phyloP scores from a whole-genome alignment of 2,329 filamentous ascomycete genomes.

The Plectosphaerella cucumerina region DNA sequence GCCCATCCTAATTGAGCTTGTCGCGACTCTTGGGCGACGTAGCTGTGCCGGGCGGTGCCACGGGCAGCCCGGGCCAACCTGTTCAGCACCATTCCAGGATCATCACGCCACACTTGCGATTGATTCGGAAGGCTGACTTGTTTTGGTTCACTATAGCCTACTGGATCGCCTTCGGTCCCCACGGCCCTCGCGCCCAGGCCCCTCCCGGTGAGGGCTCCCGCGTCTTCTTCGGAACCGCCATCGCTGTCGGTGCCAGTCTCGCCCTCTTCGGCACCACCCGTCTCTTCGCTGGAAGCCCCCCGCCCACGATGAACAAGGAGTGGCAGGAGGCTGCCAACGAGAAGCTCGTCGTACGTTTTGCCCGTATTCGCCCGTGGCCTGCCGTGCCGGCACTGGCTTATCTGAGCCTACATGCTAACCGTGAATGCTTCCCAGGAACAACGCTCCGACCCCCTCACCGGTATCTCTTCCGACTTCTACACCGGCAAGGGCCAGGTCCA shows the following conservation, averaged over 20 bases:
- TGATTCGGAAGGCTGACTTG: slow-evolving; percentile 27
- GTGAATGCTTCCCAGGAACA: slow-evolving; percentile 54
- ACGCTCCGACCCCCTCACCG: slow-evolving; percentile 82
- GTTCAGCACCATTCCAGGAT: slow-evolving; percentile 7
- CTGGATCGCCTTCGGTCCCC: slow-evolving; percentile 97
- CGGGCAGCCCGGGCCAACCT: no score
- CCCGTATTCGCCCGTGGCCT: no score
- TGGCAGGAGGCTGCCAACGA: slow-evolving; percentile 96
- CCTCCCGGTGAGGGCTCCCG: slow-evolving; percentile 83
- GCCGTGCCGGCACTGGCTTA: background rate
- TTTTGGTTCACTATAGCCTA: slow-evolving; percentile 65
- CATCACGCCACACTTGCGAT: slow-evolving; percentile 12
- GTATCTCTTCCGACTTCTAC: slow-evolving; percentile 77
- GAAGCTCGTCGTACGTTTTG: slow-evolving; percentile 73
- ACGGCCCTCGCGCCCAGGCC: slow-evolving; percentile 80
- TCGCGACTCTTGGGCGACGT: no score
- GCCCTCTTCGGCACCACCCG: slow-evolving; percentile 71
- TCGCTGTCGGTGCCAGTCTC: slow-evolving; percentile 64
- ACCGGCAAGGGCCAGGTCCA: slow-evolving; percentile 75
- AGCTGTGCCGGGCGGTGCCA: no score
- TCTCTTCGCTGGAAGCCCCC: slow-evolving; percentile 65
- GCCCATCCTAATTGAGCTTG: no score
- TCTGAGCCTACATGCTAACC: background rate
- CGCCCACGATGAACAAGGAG: slow-evolving; percentile 91
- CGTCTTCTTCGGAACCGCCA: slow-evolving; percentile 67